Evolutionary conservation across 2,329 filamentous ascomycete genomes (phyloP).

Genomic region (Exophiala sp.): DNA sequence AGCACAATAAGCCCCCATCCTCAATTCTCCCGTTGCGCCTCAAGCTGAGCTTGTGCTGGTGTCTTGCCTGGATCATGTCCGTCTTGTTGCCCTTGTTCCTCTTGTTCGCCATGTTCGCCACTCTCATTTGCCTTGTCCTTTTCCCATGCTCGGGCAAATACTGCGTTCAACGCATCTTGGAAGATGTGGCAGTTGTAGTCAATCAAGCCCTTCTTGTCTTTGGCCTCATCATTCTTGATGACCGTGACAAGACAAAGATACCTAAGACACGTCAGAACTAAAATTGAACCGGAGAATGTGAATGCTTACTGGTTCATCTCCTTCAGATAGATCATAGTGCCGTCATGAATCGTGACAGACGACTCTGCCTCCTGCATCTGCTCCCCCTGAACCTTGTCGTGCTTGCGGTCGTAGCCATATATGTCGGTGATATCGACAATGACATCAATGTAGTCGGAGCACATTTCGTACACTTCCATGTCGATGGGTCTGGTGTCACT

Average conservation of each 20-base stretch:
- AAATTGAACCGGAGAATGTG: neutral
- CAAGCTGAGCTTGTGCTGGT: neutral
- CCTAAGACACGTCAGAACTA: constrained; percentile 35
- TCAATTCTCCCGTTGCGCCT: constrained; percentile 8
- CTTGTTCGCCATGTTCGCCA: constrained; percentile 7
- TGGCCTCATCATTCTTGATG: constrained; percentile 59
- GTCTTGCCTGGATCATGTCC: neutral
- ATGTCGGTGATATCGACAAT: constrained; percentile 96
- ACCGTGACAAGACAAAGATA: constrained; percentile 60
- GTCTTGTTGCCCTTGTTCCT: neutral
- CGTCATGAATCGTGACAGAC: constrained; percentile 57
- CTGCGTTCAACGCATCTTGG: constrained; percentile 56
- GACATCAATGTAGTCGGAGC: constrained; percentile 96
- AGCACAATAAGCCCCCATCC: neutral
- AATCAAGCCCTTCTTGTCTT: constrained; percentile 58
- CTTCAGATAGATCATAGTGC: constrained; percentile 57
- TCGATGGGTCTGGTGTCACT: constrained; percentile 90
- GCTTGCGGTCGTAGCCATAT: constrained; percentile 59
- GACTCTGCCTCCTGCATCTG: constrained; percentile 55
- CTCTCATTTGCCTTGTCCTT: constrained; percentile 31
- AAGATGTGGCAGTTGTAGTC: constrained; percentile 62
- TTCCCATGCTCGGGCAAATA: constrained; percentile 51
- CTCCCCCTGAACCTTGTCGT: constrained; percentile 36
- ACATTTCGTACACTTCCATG: constrained; percentile 95
- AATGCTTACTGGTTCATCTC: constrained; percentile 59